A percentile compares a stretch with the other conserved stretches of the same genome.
Evolutionary conservation across 768 basidiomycete species (phyloP).

Genomic region (Boletus patriciae): DNA sequence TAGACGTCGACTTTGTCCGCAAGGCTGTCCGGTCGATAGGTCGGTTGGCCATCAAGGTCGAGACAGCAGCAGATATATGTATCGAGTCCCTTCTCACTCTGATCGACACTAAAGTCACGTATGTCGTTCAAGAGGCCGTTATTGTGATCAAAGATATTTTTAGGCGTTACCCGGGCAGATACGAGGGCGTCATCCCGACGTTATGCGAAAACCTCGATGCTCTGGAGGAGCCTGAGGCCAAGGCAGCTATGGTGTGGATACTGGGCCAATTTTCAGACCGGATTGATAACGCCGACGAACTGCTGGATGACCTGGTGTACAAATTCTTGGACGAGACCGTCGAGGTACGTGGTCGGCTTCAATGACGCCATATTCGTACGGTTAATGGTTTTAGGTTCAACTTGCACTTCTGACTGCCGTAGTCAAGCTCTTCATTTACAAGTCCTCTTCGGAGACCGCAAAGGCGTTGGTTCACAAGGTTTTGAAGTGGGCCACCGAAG

Average conservation of each 20-base stretch:
- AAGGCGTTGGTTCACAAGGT: constrained; percentile 94
- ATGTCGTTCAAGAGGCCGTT: constrained; percentile 95
- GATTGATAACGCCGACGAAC: constrained; percentile 94
- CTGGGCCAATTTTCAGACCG: constrained; percentile 93
- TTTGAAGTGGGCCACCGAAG: constrained; percentile 95
- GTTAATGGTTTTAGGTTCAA: constrained; percentile 67
- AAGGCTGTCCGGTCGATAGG: constrained; percentile 98
- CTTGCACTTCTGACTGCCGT: constrained; percentile 89
- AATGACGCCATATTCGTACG: background rate
- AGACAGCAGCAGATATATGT: constrained; percentile 83
- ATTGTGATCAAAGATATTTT: constrained; percentile 99
- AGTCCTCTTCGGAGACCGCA: constrained; percentile 75
- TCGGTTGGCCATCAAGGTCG: constrained; percentile 96
- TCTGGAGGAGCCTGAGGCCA: constrained; percentile 94
- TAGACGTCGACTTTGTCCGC: constrained; percentile 96
- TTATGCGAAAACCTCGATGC: constrained; percentile 90
- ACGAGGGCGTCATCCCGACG: constrained; percentile 93
- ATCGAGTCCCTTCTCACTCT: constrained; percentile 83
- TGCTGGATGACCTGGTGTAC: constrained; percentile 88
- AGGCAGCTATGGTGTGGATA: constrained; percentile 98
- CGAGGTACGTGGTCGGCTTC: constrained; percentile 56
- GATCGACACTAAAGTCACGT: constrained; percentile 90
- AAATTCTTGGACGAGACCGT: constrained; percentile 91
- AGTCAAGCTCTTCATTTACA: constrained; percentile 95
- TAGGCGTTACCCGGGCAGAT: constrained; percentile 93